Evolutionary conservation across 768 basidiomycete species (phyloP).

Genomic region (Psilocybe subaeruginosa): DNA sequence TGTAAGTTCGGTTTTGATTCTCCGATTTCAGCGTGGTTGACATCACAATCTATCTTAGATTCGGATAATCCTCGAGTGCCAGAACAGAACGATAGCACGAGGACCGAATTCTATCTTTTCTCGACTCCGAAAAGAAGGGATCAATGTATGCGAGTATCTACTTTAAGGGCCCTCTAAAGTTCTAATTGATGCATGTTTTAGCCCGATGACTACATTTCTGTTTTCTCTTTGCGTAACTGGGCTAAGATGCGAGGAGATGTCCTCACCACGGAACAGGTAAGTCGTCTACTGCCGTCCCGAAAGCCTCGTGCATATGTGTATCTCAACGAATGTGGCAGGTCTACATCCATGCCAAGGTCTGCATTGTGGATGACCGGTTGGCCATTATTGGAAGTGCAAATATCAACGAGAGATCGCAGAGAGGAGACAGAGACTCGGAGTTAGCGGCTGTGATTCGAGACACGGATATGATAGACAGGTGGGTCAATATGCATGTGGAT

Average conservation of each 20-base stretch:
- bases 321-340: constrained; percentile 46
- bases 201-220: constrained; percentile 91
- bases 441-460: constrained; percentile 91
- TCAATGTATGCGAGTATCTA: constrained; percentile 63
- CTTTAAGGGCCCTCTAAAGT: constrained; percentile 8
- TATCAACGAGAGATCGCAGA: constrained; percentile 95
- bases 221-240: constrained; percentile 95
- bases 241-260: constrained; percentile 83
- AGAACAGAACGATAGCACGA: constrained; percentile 85
- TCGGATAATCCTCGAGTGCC: constrained; percentile 94
- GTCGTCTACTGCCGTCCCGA: constrained; percentile 15
- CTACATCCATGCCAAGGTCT: constrained; percentile 89
- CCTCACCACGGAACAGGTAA: constrained; percentile 86
- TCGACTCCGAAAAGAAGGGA: constrained; percentile 81
- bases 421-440: constrained; percentile 97
- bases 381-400: constrained; percentile 96
- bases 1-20: constrained; percentile 46
- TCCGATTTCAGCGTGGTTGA: constrained; percentile 9
- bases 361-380: constrained; percentile 92
- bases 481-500: constrained; percentile 22
- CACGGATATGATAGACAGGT: constrained; percentile 96
- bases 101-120: constrained; percentile 93
- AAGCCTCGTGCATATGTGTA: neutral
- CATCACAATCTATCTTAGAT: constrained; percentile 48
- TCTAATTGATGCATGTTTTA: constrained; percentile 28